Evolutionary conservation across 2,329 filamentous ascomycete genomes (phyloP).

Genomic region (Beauveria asiatica): DNA sequence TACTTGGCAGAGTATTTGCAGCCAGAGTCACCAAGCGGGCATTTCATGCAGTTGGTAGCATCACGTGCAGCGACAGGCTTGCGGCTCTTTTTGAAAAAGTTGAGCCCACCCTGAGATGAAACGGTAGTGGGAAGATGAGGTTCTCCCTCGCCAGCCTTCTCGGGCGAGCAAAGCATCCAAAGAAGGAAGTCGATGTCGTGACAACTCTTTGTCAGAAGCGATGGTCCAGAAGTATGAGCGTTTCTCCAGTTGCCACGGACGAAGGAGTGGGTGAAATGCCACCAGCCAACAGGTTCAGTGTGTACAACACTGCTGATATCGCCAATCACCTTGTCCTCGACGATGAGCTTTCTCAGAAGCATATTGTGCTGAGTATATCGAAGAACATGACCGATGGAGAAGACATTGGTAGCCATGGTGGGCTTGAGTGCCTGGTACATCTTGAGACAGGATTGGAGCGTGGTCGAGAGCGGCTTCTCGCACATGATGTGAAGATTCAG

Average conservation of each 20-base stretch:
- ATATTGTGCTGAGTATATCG: conserved; percentile 92
- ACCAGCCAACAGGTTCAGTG: conserved; percentile 91
- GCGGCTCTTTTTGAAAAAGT: conserved; percentile 65
- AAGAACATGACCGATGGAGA: conserved; percentile 89
- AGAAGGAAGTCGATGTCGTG: conserved; percentile 91
- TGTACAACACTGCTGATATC: conserved; percentile 82
- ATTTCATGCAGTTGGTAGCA: conserved; percentile 82
- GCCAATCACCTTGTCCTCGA: conserved; percentile 68
- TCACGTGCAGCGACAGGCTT: conserved; percentile 68
- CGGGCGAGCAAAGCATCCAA: conserved; percentile 78
- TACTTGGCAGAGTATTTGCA: conserved; percentile 83
- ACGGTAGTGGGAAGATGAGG: conserved; percentile 69
- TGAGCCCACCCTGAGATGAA: conserved; percentile 67
- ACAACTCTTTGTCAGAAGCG: conserved; percentile 87
- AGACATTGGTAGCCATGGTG: conserved; percentile 40
- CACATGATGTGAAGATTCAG: conserved; percentile 77
- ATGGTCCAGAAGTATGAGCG: conserved; percentile 66
- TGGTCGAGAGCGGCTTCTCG: conserved; percentile 87
- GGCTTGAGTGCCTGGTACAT: conserved; percentile 55
- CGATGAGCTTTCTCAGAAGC: conserved; percentile 67
- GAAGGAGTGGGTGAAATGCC: conserved; percentile 88
- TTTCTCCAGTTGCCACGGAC: conserved; percentile 93
- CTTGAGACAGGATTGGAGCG: conserved; percentile 64
- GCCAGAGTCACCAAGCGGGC: conserved; percentile 52
- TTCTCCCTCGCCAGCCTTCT: conserved; percentile 30